phyloP scores from a whole-genome alignment of 768 basidiomycete genomes.

The Kwoniella sp. region DNA sequence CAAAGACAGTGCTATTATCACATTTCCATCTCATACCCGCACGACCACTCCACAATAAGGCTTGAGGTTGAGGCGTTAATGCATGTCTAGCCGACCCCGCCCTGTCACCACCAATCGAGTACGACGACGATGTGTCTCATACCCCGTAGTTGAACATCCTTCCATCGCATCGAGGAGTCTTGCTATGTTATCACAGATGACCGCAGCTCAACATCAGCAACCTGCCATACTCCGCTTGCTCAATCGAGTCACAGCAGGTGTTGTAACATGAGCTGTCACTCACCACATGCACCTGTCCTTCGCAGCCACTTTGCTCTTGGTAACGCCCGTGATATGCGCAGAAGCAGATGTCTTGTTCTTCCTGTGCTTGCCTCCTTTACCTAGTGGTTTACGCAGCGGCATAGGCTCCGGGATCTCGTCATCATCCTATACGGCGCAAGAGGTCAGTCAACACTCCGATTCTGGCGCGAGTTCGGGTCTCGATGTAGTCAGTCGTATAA shows the following conservation, averaged over 20 bases:
- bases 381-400: slow-evolving; percentile 9
- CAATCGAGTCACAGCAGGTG: no score
- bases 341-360: slow-evolving; percentile 25
- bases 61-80: no score
- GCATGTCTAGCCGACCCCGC: no score
- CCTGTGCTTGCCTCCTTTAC: slow-evolving; percentile 11
- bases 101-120: no score
- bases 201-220: slow-evolving; percentile 10
- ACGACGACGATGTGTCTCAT: not conserved
- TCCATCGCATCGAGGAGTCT: slow-evolving; percentile 39
- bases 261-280: no score
- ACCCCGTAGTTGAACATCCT: slow-evolving; percentile 35
- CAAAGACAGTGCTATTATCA: no score
- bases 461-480: no score
- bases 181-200: slow-evolving; percentile 10
- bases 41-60: no score
- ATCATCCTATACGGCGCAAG: no score
- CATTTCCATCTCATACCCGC: no score
- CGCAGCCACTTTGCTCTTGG: slow-evolving; percentile 22
- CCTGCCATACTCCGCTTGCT: not conserved
- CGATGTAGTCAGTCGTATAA: no score
- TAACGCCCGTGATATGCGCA: slow-evolving; percentile 18
- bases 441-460: no score
- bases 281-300: slow-evolving; percentile 27
- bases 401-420: slow-evolving; percentile 8